Evolutionary conservation across 2,329 filamentous ascomycete genomes (phyloP).

Genomic region (Penicillium sp.): DNA sequence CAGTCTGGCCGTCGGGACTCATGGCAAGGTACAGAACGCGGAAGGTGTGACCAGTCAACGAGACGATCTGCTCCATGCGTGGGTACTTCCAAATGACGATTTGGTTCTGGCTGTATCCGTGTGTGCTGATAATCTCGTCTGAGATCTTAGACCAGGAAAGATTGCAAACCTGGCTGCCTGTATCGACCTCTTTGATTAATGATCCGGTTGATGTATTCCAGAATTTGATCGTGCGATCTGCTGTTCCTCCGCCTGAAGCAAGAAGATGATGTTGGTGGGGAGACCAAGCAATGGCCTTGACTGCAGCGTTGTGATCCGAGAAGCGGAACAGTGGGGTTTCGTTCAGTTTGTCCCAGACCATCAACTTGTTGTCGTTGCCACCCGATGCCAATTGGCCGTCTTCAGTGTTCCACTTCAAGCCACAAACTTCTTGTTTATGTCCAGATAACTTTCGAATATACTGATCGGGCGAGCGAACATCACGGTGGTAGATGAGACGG

Average conservation of each 20-base stretch:
- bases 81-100: conserved; percentile 99
- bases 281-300: conserved; percentile 98
- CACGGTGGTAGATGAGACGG: conserved; percentile 89
- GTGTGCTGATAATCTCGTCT: conserved; percentile 94
- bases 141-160: conserved; percentile 96
- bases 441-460: conserved; percentile 84
- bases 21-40: conserved; percentile 94
- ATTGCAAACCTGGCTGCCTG: conserved; percentile 98
- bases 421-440: conserved; percentile 98
- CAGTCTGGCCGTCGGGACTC: conserved; percentile 91
- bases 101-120: conserved; percentile 97
- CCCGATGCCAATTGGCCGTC: conserved; percentile 93
- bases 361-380: conserved; percentile 97
- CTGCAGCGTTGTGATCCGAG: conserved; percentile 89
- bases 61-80: conserved; percentile 94
- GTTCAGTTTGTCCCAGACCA: conserved; percentile 97
- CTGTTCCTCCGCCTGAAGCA: conserved; percentile 94
- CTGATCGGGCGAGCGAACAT: conserved; percentile 89
- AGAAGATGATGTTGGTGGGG: conserved; percentile 91
- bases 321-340: conserved; percentile 92
- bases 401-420: conserved; percentile 94
- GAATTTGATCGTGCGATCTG: conserved; percentile 94
- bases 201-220: conserved; percentile 90
- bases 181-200: conserved; percentile 85
- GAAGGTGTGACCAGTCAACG: conserved; percentile 93